Base-by-base conservation (phyloP, 495 filamentous ascomycete genomes). In the Tuber brumale region DNA sequence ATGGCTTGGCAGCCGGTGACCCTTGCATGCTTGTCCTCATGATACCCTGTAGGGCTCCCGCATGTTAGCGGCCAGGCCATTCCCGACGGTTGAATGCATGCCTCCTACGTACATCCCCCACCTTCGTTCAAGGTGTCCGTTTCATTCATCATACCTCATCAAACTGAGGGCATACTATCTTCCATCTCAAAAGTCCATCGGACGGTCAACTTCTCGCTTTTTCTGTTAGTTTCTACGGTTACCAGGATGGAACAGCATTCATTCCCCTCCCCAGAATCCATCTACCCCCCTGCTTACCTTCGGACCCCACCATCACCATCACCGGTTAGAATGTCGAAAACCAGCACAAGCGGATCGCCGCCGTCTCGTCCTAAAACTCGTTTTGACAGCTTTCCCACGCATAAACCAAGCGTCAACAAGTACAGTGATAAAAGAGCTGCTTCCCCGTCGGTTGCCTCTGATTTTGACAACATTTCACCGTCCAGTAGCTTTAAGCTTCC, bases 221-320 rank as follows among this genome's bases (percentile, higher is more conserved):
- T 66, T 66, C 57, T 35, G 31, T 19, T 66, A 12, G 4, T 35
- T 66, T 66, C 57, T 66, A 35, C 57, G 14, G 57, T 66, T 66
- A 66, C 18, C 27, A 66, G 31, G 27, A 66, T 66, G 57, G 57
- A 35, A 31, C n/a, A 27, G 3, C 57, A 66, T 66, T 3, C 57
- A 4, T 66, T 12, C n/a, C 16, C 78, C 71, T 79, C 78, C 70
- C 78, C 77, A 27, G 77, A 80, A 35, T 66, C 27, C 57, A 61
- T 73, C 45, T 69, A 73, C 72, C 78, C 78, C 41, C 78, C 77
- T 43, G 75, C 70, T 69, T 80, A 80, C 42, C 73, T 80, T 31
- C 77, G 42, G 14, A 72, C n/a, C 77, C 79, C 78, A 23, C 42
- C 57, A 19, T 18, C 57, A 35, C 46, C 57, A 18, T 35, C 57